Percentiles rank a stretch among this genome's conserved stretches.
Evolutionary conservation across 2,329 filamentous ascomycete genomes (phyloP).

Genomic region (Hypoxylon sp.): DNA sequence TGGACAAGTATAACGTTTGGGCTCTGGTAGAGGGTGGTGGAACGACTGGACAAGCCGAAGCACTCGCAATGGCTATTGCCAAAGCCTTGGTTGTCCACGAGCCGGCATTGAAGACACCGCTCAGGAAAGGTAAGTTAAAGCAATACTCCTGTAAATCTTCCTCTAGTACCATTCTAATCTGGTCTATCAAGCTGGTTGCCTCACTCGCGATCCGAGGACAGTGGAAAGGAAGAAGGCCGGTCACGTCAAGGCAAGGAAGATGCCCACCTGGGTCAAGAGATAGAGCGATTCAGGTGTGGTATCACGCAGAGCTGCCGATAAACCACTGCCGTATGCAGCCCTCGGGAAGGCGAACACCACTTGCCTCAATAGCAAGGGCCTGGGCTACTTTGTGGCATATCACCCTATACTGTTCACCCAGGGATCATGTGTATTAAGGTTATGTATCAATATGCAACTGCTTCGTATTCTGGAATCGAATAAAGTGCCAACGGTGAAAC

Average conservation of each 20-base stretch:
- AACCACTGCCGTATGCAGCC: slow-evolving; percentile 17
- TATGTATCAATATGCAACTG: slow-evolving; percentile 49
- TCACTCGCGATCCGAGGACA: slow-evolving; percentile 89
- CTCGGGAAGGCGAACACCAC: slow-evolving; percentile 25
- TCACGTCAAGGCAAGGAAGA: slow-evolving; percentile 96
- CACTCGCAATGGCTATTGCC: slow-evolving; percentile 88
- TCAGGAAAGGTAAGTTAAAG: slow-evolving; percentile 82
- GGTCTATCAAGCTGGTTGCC: slow-evolving; percentile 79
- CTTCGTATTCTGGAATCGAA: slow-evolving; percentile 29
- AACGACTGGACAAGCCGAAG: slow-evolving; percentile 94
- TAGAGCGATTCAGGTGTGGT: slow-evolving; percentile 52
- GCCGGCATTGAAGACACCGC: slow-evolving; percentile 86
- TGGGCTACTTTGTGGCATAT: slow-evolving; percentile 15
- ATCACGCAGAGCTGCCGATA: slow-evolving; percentile 16
- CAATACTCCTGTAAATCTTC: slow-evolving; percentile 21
- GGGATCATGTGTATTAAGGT: slow-evolving; percentile 44
- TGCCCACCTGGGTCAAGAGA: slow-evolving; percentile 96
- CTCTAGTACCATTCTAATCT: slow-evolving; percentile 50
- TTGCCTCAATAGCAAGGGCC: slow-evolving; percentile 27
- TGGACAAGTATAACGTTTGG: slow-evolving; percentile 99
- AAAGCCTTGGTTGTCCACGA: slow-evolving; percentile 92
- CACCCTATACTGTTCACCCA: slow-evolving; percentile 29
- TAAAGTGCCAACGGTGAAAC: slow-evolving; percentile 24
- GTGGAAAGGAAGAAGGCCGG: slow-evolving; percentile 99
- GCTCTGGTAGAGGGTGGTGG: slow-evolving; percentile 87